A percentile compares a stretch with the other conserved stretches of the same genome.
Evolutionary conservation across 2,329 filamentous ascomycete genomes (phyloP).

Genomic region (Lomentospora prolificans): DNA sequence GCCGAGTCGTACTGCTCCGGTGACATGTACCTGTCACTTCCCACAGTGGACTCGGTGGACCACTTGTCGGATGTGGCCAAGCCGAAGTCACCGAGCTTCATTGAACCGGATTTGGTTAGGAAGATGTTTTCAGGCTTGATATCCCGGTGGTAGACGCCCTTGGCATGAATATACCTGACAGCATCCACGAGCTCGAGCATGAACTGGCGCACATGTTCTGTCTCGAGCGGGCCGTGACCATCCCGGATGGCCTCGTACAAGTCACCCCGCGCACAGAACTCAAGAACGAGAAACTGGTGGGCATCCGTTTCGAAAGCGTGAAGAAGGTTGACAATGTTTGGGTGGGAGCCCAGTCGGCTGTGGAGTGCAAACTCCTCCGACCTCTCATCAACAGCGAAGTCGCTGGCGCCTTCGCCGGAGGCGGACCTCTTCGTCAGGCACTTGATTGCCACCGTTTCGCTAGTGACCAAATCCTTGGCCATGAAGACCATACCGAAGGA

Average conservation of each 20-base stretch:
- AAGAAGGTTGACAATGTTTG: slow-evolving; percentile 88
- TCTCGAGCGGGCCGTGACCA: slow-evolving; percentile 80
- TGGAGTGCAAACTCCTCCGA: slow-evolving; percentile 77
- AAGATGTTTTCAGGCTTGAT: slow-evolving; percentile 99
- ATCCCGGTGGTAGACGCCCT: slow-evolving; percentile 90
- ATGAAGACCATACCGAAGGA: slow-evolving; percentile 99
- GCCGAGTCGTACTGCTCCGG: slow-evolving; percentile 94
- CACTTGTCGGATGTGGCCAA: slow-evolving; percentile 81
- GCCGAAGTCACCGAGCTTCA: slow-evolving; percentile 97
- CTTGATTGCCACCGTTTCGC: slow-evolving; percentile 85
- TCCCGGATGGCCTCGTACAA: slow-evolving; percentile 94
- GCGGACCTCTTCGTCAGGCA: slow-evolving; percentile 79
- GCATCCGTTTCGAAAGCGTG: slow-evolving; percentile 86
- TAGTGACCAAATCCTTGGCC: slow-evolving; percentile 68
- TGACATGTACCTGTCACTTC: slow-evolving; percentile 98
- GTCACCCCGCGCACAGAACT: slow-evolving; percentile 92
- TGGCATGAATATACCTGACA: slow-evolving; percentile 80
- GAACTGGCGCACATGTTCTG: slow-evolving; percentile 92
- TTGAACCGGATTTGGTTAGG: slow-evolving; percentile 69
- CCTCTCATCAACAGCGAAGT: slow-evolving; percentile 69
- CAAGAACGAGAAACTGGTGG: slow-evolving; percentile 85
- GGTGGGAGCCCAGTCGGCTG: slow-evolving; percentile 64
- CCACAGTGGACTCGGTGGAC: slow-evolving; percentile 88
- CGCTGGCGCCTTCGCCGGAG: slow-evolving; percentile 46
- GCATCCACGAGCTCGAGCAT: slow-evolving; percentile 91